Conservation (phyloP, 1,284 basidiomycete genomes). For the Phellopilus nigrolimitatus region DNA sequence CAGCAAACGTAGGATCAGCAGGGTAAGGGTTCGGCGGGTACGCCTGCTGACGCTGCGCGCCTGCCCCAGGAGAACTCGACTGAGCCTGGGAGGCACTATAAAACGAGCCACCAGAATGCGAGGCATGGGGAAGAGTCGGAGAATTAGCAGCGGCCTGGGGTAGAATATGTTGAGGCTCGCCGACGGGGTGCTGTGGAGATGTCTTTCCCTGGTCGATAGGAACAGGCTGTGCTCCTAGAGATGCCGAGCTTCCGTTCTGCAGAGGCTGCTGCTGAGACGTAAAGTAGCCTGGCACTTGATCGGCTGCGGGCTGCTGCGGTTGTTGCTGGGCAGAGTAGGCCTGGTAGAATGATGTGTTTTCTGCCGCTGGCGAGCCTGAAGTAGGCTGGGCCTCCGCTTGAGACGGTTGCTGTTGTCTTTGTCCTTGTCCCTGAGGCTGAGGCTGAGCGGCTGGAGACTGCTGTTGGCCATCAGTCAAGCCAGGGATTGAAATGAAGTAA, state of each 20-base stretch:
- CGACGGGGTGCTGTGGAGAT: constrained; percentile 4
- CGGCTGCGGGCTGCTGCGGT: neutral
- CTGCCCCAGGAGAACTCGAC: constrained; percentile 7
- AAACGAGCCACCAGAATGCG: constrained; percentile 6
- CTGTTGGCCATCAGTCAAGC: constrained; percentile 45
- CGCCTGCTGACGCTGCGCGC: constrained; percentile 6
- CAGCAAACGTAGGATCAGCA: neutral
- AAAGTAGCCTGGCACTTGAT: constrained; percentile 1
- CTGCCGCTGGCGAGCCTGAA: constrained; percentile 2
- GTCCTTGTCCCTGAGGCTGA: constrained; percentile 16
- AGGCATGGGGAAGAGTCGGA: constrained; percentile 6
- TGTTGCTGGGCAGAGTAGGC: constrained; percentile 8
- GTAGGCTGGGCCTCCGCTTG: neutral
- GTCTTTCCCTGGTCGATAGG: neutral
- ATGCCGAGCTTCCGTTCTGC: constrained; percentile 7
- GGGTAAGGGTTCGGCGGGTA: constrained; percentile 19
- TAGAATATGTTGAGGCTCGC: constrained; percentile 1
- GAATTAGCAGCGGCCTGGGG: constrained; percentile 2
- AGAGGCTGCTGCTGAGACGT: neutral
- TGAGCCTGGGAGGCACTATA: constrained; percentile 12
- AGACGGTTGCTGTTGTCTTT: neutral
- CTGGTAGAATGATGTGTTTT: constrained; percentile 7
- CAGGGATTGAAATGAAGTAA: constrained; percentile 71
- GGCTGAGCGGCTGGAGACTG: constrained; percentile 17
- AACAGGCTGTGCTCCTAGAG: too few relatives aligned